Base-by-base conservation (phyloP, 345 rosid genomes). In the Jatropha curcas region DNA sequence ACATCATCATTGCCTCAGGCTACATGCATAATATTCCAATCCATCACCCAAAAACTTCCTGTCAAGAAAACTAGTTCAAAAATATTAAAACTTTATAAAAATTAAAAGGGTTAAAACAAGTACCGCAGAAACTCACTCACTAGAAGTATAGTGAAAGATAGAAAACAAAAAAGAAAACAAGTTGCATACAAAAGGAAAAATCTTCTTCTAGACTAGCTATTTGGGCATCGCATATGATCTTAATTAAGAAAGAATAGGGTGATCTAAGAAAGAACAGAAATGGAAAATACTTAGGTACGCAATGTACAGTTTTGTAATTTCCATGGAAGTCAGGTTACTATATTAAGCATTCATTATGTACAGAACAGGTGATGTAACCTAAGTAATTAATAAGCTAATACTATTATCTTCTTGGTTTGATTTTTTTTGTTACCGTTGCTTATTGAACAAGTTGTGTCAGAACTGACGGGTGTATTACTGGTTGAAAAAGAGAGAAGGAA, bases 301-400 rank as follows among this genome's bases (percentile, higher is more conserved):
- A 35, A 34, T 33, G 66, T 5, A 12, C 19, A 17, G 50, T 30
- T 60, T 62, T 57, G 31, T 52, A 72, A 10, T 58, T 43, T 41
- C 66, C 25, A 46, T 7, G 58, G 7, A 5, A 22, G 59, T n/a
- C 76, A 71, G 66, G 8, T 41, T 63, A 25, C 74, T 70, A 79
- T 63, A 71, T 68, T 71, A 67, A 77, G 85, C 71, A 60, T 71
- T 69, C 68, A 74, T 66, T 59, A 22, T 30, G 80, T 16, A 37
- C 20, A 60, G 61, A 72, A n/a, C n/a, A 59, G 62, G 72, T 77
- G 82, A 84, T 68, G 85, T 79, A 80, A 77, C n/a, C n/a, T n/a
- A n/a, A n/a, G n/a, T n/a, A n/a, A 12, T 62, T 62, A 22, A 51
- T 62, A 14, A 71, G 46, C 13, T 60, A 11, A 16, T 24, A 14